Base-by-base conservation (phyloP, 495 filamentous ascomycete genomes). In the Pyrenopolyporus hunteri region DNA sequence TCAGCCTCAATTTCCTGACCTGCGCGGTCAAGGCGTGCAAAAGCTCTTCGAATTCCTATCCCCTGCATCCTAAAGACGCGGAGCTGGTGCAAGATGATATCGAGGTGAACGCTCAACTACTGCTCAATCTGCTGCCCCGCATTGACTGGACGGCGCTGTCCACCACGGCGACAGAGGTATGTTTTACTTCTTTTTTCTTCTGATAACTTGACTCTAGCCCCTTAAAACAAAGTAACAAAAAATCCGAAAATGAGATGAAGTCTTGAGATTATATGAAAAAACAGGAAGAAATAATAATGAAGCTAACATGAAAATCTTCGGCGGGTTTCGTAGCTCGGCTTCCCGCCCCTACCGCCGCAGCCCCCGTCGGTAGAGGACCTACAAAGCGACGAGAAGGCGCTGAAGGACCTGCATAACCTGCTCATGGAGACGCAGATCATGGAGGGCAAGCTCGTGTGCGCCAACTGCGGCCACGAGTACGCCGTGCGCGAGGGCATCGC, bases 11-110 rank as follows among this genome's bases (percentile, higher is more conserved):
- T 76, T 99, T 98, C 74, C 82, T 99, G 67, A 93, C 91, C 57
- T 99, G 94, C 82, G 93, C 94, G 16, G 88, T 96, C 66, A 96
- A 96, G 76, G 75, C 89, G 29, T 99, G 94, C 87, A 96, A 96
- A 75, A 78, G 86, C 50, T 83, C 84, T 6, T 73, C 86, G 7
- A 74, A 79, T 28, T 88, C 92, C 7, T 97, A 96, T 67, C 93
- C 95, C 0, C 80, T 98, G 16, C 95, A 97, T 72, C 93, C 93
- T 43, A 84, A 85, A 47, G 92, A 97, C 59, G 93, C 89, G 47
- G 93, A 96, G 71, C 85, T 98, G 11, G 91, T 88, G 63, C 84
- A 87, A 46, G 85, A 91, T 47, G 90, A 93, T 46, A 73, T 90
- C 47, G 88, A 92, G 39, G 80, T 92, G 73, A 91, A 95, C 71